phyloP scores from a whole-genome alignment of 768 basidiomycete species.

The Xerocomellus intermedius region DNA sequence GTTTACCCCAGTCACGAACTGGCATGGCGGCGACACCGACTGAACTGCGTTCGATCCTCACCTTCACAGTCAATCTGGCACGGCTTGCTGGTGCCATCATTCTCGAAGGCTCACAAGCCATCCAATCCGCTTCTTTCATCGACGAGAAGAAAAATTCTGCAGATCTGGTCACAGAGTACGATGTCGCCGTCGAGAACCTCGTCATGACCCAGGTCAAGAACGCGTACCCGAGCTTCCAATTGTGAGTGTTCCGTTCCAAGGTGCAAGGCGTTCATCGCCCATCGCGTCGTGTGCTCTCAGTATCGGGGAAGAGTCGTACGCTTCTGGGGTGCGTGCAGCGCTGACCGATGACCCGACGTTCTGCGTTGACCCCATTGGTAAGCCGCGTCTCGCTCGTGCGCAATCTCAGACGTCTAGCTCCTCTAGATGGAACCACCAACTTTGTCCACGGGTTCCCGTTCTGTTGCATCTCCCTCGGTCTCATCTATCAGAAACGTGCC shows the following conservation, averaged over 20 bases:
- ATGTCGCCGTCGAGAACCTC: slow-evolving; percentile 84
- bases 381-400: slow-evolving; percentile 8
- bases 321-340: slow-evolving; percentile 61
- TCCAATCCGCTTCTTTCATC: slow-evolving; percentile 54
- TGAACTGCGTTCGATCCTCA: slow-evolving; percentile 60
- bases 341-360: slow-evolving; percentile 90
- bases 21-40: slow-evolving; percentile 16
- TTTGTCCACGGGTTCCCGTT: slow-evolving; percentile 84
- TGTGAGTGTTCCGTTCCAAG: slow-evolving; percentile 51
- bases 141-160: slow-evolving; percentile 91
- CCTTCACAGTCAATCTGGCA: slow-evolving; percentile 67
- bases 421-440: slow-evolving; percentile 82
- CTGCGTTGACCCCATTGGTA: slow-evolving; percentile 93
- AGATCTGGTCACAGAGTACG: slow-evolving; percentile 93
- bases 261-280: not conserved
- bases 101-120: slow-evolving; percentile 71
- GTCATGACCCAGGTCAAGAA: slow-evolving; percentile 65
- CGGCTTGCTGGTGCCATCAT: slow-evolving; percentile 71
- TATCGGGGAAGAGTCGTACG: slow-evolving; percentile 93
- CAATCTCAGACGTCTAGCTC: not conserved
- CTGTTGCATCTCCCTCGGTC: slow-evolving; percentile 86
- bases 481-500: slow-evolving; percentile 75
- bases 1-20: too few species aligned
- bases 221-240: slow-evolving; percentile 72
- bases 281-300: slow-evolving; percentile 36